These are phyloP conservation scores for Globisporangium irregulare DNA, from an alignment of 352 stramenopile genomes.

Conservation along the genomic window DNA sequence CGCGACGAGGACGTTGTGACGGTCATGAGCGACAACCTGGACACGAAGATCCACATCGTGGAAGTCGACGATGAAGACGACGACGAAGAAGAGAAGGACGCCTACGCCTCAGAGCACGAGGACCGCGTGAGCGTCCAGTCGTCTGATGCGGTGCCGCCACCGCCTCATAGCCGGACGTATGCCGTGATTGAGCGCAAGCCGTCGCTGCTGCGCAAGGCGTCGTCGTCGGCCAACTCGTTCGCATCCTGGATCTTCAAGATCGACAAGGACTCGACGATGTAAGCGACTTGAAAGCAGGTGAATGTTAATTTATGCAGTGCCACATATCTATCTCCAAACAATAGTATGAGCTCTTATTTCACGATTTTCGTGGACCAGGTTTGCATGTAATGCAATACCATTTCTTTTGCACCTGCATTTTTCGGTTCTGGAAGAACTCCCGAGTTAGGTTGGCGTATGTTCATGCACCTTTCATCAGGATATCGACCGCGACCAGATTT, in stretches of 20 bases:
- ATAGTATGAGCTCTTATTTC: neutral
- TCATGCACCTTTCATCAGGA: constrained; percentile 37
- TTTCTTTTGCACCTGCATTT: constrained; percentile 33
- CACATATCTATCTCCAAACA: neutral
- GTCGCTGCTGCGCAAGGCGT: constrained; percentile 18
- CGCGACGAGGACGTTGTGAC: constrained; percentile 38
- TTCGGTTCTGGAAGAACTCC: constrained; percentile 6
- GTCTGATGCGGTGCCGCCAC: neutral
- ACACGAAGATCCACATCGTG: constrained; percentile 3
- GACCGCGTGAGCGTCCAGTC: neutral
- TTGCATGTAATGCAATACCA: neutral
- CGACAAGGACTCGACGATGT: constrained; percentile 12
- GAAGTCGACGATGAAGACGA: constrained; percentile 4
- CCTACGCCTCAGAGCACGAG: neutral
- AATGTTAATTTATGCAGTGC: neutral
- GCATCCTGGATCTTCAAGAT: constrained; percentile 21
- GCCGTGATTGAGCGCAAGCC: constrained; percentile 17
- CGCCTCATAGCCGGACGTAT: constrained; percentile 16
- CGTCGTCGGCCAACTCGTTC: constrained; percentile 18
- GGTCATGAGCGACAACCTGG: constrained; percentile 20
- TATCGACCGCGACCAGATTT: constrained; percentile 22
- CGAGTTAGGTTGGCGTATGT: too few species aligned
- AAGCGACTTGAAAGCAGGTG: neutral
- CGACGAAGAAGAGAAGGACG: neutral
- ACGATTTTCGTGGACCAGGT: neutral